These are phyloP conservation scores for Pisolithus tinctorius DNA, from an alignment of 768 basidiomycete species.

Conservation along the genomic window DNA sequence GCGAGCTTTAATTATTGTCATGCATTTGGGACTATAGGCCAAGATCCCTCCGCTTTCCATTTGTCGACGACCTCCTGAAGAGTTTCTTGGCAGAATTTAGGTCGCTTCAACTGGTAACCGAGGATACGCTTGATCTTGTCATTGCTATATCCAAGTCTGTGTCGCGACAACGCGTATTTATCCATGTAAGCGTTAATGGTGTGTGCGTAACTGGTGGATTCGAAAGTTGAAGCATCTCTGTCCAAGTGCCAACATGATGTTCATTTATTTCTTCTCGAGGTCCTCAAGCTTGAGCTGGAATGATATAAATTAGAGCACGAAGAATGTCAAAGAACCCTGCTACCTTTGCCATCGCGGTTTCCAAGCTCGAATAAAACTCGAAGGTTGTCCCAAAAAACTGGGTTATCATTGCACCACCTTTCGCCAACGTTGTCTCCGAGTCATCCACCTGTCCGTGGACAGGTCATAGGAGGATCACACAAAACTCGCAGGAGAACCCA, in stretches of 20 bases:
- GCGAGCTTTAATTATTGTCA: background rate
- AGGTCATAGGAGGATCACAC: background rate
- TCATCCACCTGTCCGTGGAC: constrained; percentile 55
- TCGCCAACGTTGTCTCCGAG: constrained; percentile 60
- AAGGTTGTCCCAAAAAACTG: constrained; percentile 73
- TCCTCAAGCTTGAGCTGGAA: constrained; percentile 59
- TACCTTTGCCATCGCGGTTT: constrained; percentile 63
- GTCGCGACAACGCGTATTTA: constrained; percentile 62
- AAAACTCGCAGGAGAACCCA: constrained; percentile 22
- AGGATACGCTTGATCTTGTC: constrained; percentile 67
- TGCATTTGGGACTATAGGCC: constrained; percentile 19
- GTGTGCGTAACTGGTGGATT: constrained; percentile 66
- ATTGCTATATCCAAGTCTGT: constrained; percentile 61
- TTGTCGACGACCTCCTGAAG: constrained; percentile 70
- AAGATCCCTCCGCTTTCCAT: constrained; percentile 65
- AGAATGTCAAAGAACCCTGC: constrained; percentile 1
- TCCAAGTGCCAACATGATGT: constrained; percentile 77
- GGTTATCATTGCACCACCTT: constrained; percentile 58
- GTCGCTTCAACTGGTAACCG: constrained; percentile 59
- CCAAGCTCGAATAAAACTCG: constrained; percentile 71
- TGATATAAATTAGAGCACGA: background rate
- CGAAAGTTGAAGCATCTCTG: constrained; percentile 67
- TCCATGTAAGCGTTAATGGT: constrained; percentile 76
- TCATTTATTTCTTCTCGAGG: constrained; percentile 77
- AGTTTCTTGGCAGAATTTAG: constrained; percentile 54